These are phyloP conservation scores for Trametes sanguinea DNA, from an alignment of 768 basidiomycete species.

Conservation along the genomic window DNA sequence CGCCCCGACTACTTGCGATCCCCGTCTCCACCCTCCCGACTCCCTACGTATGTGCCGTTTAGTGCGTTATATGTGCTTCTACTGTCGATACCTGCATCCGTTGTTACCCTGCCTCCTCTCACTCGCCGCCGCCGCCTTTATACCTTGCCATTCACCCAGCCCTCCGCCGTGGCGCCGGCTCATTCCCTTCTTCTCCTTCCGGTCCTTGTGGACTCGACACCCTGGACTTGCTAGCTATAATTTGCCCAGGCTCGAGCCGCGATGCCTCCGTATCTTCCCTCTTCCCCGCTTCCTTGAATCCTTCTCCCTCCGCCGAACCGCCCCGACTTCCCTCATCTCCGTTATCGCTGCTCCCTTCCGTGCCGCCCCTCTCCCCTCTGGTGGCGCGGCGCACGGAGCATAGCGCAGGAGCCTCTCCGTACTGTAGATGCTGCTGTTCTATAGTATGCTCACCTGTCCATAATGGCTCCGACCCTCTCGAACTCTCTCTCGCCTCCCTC, in stretches of 20 bases:
- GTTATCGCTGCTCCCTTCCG: not conserved
- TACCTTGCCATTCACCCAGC: conserved; percentile 11
- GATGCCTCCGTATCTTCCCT: not conserved
- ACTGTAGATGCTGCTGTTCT: not conserved
- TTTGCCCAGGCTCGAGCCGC: not conserved
- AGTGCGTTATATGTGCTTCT: conserved; percentile 20
- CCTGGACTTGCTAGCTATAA: not conserved
- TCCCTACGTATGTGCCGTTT: conserved; percentile 18
- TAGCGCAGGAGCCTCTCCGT: not conserved
- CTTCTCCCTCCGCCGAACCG: not conserved
- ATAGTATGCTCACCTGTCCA: not conserved
- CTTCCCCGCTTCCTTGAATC: not conserved
- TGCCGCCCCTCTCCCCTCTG: not conserved
- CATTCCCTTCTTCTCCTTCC: not conserved
- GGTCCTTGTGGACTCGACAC: not conserved
- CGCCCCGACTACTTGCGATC: too few species aligned
- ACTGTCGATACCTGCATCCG: conserved; percentile 22
- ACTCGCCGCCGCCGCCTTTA: conserved; percentile 10
- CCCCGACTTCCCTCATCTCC: not conserved
- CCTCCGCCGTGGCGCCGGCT: not conserved
- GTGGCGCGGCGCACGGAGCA: too few species aligned
- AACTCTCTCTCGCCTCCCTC: too few species aligned
- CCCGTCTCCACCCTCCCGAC: not conserved
- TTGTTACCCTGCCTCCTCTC: conserved; percentile 15
- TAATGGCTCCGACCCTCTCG: not conserved